Percentiles rank a stretch among this genome's conserved stretches.
phyloP scores from a whole-genome alignment of 495 filamentous ascomycete species.

The Hapsidospora chrysogenum region DNA sequence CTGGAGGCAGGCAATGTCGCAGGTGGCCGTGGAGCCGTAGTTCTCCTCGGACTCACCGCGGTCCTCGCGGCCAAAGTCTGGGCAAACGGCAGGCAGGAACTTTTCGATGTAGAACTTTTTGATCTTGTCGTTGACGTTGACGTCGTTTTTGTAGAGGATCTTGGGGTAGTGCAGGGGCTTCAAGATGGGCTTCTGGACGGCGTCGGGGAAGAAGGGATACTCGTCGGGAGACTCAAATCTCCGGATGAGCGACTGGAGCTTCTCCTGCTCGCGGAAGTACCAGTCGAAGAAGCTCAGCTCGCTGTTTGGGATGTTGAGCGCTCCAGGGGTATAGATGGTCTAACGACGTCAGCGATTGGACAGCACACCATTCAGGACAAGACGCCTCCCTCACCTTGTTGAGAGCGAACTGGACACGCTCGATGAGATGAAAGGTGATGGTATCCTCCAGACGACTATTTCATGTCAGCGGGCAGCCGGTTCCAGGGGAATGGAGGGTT shows the following conservation, averaged over 20 bases:
- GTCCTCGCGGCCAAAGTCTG: constrained; percentile 53
- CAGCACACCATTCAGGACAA: not conserved
- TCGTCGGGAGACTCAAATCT: constrained; percentile 95
- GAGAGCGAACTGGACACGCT: constrained; percentile 91
- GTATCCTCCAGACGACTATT: constrained; percentile 87
- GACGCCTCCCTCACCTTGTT: constrained; percentile 37
- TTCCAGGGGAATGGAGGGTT: not conserved
- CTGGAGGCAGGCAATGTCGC: constrained; percentile 82
- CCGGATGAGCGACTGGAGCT: constrained; percentile 81
- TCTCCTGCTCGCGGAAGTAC: constrained; percentile 78
- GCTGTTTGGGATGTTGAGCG: constrained; percentile 59
- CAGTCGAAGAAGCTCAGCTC: constrained; percentile 78
- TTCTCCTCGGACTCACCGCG: constrained; percentile 81
- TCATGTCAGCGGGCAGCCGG: no score
- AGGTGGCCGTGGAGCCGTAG: constrained; percentile 83
- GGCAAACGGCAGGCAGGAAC: constrained; percentile 70
- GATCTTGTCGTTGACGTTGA: constrained; percentile 81
- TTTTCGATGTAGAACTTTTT: constrained; percentile 68
- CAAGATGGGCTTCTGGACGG: constrained; percentile 64
- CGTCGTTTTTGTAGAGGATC: constrained; percentile 81
- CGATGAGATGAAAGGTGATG: constrained; percentile 96
- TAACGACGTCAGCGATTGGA: not conserved
- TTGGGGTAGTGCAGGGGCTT: constrained; percentile 77
- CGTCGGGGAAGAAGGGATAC: constrained; percentile 89
- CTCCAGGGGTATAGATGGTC: constrained; percentile 70